Base-by-base conservation (phyloP, 495 filamentous ascomycete species). In the Lepraria neglecta region DNA sequence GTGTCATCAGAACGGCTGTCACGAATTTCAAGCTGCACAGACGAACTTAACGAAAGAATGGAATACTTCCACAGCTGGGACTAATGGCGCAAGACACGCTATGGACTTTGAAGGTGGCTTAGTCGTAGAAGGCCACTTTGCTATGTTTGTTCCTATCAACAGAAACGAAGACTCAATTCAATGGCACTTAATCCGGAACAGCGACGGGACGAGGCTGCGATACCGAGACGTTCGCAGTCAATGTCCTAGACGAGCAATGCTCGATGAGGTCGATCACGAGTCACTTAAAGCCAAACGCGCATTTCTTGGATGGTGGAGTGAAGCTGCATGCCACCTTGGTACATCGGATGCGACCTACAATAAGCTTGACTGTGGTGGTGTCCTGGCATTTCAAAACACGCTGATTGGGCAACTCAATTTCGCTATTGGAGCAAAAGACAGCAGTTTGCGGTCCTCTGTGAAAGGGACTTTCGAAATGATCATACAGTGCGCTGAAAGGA, bases 41-140 rank as follows among this genome's bases (percentile, higher is more conserved):
- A 24, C 24, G 2, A 24, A 24, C 24, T 24, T 24, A 24, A 24
- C 24, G 24, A 24, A 24, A 24, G 24, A 24, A 24, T 2, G 24
- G 24, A 24, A 24, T 24, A 24, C 24, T 24, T 24, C 24, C 24
- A 24, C 24, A 24, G 24, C 24, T 24, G 24, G 24, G 2, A 24
- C n/a, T 24, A 24, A 24, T 24, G 24, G 24, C 24, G 24, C 24
- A 24, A 58, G 61, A 7, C 65, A 71, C 52, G 59, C 57, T 1
- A 46, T 64, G 3, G 67, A 71, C 7, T 68, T 50, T 15, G 63
- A 67, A 33, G 69, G 62, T 3, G 65, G 63, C 0, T 46, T 69
- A 9, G 67, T 71, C 2, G 56, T 71, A 45, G 69, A 71, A 31
- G 67, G 67, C 11, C 65, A 64, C 35, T 71, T 67, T 1, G n/a